These are phyloP conservation scores for Rhizopogon vinicolor DNA, from an alignment of 768 basidiomycete species.

Conservation along the genomic window DNA sequence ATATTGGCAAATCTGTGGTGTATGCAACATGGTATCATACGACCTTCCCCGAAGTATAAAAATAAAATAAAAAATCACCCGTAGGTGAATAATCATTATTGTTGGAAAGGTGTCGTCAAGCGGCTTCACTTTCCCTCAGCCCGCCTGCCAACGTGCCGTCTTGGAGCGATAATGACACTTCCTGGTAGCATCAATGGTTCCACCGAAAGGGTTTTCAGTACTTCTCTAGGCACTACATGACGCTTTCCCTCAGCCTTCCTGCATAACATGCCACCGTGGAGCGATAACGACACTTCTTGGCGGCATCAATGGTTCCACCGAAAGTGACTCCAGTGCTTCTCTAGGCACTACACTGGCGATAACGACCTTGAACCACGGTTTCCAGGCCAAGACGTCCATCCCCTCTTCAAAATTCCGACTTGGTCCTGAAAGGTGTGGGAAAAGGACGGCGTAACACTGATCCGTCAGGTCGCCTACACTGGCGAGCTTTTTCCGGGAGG, in stretches of 20 bases:
- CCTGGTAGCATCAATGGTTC: constrained; percentile 25
- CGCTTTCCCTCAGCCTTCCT: neutral
- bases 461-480: constrained; percentile 12
- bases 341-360: constrained; percentile 12
- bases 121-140: too few species aligned
- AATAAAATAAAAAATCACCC: too few species aligned
- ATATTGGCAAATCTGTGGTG: too few species aligned
- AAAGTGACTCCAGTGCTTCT: constrained; percentile 13
- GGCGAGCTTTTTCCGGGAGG: constrained; percentile 12
- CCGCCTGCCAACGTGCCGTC: too few species aligned
- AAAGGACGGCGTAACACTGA: constrained; percentile 30
- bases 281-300: constrained; percentile 25
- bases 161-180: constrained; percentile 9
- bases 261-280: constrained; percentile 21
- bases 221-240: constrained; percentile 4
- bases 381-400: constrained; percentile 40
- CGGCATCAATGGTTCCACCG: constrained; percentile 22
- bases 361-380: constrained; percentile 44
- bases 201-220: constrained; percentile 15
- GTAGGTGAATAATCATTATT: too few species aligned
- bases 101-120: too few species aligned
- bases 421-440: constrained; percentile 20
- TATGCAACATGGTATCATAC: too few species aligned
- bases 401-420: constrained; percentile 36
- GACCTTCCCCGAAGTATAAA: too few species aligned